Percentiles rank a stretch among this genome's conserved stretches.
These are phyloP conservation scores for Camelina sativa DNA, from an alignment of 345 rosid species.

Conservation along the genomic window DNA sequence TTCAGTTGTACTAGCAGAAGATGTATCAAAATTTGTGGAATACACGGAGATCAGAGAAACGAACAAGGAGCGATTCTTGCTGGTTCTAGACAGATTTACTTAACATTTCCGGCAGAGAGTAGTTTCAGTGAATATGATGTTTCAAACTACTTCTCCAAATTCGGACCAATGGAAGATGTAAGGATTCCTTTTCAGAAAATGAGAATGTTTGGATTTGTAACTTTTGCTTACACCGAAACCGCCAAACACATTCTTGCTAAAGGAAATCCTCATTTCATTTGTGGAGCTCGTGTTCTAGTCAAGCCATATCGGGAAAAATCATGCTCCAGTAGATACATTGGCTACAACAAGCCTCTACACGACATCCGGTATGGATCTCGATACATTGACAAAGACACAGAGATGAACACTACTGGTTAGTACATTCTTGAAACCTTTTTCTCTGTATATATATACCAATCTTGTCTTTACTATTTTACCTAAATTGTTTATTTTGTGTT, in stretches of 20 bases:
- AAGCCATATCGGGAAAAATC: constrained; percentile 93
- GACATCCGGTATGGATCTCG: constrained; percentile 49
- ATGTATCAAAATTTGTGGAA: constrained; percentile 65
- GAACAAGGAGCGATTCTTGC: constrained; percentile 65
- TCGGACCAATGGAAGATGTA: constrained; percentile 91
- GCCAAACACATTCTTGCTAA: constrained; percentile 71
- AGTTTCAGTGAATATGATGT: constrained; percentile 83
- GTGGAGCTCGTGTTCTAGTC: constrained; percentile 90
- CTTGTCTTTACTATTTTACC: constrained; percentile 16
- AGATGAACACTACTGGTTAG: constrained; percentile 54
- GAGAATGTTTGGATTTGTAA: constrained; percentile 96
- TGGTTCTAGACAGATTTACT: constrained; percentile 86
- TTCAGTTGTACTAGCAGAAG: constrained; percentile 81
- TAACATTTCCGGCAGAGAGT: constrained; percentile 94
- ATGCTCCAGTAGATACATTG: constrained; percentile 63
- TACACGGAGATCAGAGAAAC: constrained; percentile 51
- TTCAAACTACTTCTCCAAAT: constrained; percentile 79
- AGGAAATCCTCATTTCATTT: constrained; percentile 92
- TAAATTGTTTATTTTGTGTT: background rate
- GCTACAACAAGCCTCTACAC: constrained; percentile 59
- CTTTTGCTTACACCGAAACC: constrained; percentile 68
- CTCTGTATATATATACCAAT: no score
- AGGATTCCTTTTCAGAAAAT: constrained; percentile 93
- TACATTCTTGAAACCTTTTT: background rate
- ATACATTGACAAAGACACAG: constrained; percentile 63